phyloP scores from a whole-genome alignment of 495 filamentous ascomycete species.

The Daldinia grandis region DNA sequence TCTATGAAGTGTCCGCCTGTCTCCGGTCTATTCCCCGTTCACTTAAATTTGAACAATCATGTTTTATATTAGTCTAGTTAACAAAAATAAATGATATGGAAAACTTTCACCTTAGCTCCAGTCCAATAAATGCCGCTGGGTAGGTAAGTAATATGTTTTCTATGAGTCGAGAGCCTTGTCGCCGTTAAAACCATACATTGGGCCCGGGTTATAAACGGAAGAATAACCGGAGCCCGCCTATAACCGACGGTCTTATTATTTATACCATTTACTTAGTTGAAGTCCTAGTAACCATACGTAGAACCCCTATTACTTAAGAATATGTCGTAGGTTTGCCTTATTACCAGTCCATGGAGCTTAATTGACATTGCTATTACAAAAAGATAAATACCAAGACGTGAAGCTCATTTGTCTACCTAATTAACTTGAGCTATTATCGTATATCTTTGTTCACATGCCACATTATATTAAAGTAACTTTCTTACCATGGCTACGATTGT shows the following conservation, averaged over 20 bases:
- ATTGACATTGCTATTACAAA: constrained; percentile 12
- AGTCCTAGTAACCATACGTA: background rate
- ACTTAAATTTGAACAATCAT: background rate
- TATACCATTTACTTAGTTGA: background rate
- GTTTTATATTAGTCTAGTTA: background rate
- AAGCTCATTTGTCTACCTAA: background rate
- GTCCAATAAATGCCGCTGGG: background rate
- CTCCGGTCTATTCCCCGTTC: background rate
- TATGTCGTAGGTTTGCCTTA: constrained; percentile 18
- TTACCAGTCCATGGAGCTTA: constrained; percentile 26
- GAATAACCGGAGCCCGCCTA: background rate
- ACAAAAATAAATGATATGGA: background rate
- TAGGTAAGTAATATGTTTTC: background rate
- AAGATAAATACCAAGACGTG: constrained; percentile 18
- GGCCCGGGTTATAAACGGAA: background rate
- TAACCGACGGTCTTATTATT: background rate
- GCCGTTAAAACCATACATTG: background rate
- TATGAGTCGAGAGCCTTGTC: background rate
- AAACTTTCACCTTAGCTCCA: background rate
- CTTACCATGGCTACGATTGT: constrained; percentile 34
- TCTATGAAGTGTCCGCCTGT: background rate
- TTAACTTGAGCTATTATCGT: too few relatives aligned
- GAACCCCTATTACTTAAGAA: constrained; percentile 22
- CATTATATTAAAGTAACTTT: background rate
- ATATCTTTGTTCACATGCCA: background rate